Evolutionary conservation across 129 eudicot genomes (phyloP).

Genomic region (Flaveria brownii): DNA sequence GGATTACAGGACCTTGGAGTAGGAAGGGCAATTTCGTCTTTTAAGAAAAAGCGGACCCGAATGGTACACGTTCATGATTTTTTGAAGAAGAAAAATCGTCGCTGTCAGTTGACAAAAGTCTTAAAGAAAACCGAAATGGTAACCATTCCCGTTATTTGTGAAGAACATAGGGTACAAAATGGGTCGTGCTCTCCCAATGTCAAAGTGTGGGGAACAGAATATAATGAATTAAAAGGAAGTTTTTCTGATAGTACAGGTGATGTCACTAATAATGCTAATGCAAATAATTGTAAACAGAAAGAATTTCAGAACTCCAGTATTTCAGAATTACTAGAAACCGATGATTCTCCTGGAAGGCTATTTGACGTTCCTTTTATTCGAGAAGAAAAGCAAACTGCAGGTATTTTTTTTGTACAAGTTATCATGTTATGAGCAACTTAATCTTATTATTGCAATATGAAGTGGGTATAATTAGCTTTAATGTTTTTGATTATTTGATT

Average conservation of each 20-base stretch:
- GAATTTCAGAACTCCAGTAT: conserved; percentile 51
- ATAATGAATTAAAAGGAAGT: conserved; percentile 52
- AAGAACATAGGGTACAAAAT: conserved; percentile 35
- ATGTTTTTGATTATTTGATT: neutral
- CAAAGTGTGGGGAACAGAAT: conserved; percentile 50
- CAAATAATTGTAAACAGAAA: conserved; percentile 40
- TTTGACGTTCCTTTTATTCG: conserved; percentile 67
- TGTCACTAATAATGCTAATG: conserved; percentile 29
- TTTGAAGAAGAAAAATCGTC: conserved; percentile 55
- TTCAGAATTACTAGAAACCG: conserved; percentile 37
- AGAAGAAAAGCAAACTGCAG: conserved; percentile 52
- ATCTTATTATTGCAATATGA: neutral
- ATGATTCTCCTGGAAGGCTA: conserved; percentile 44
- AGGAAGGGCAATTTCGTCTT: conserved; percentile 38
- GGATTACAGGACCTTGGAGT: conserved; percentile 78
- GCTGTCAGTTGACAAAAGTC: conserved; percentile 61
- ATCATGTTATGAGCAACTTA: conserved; percentile 8
- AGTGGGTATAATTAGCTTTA: neutral
- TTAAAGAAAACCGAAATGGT: conserved; percentile 63
- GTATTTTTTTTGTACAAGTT: conserved; percentile 20
- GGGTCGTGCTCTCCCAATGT: conserved; percentile 43
- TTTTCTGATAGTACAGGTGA: conserved; percentile 56
- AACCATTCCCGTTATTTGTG: conserved; percentile 58
- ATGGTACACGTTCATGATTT: conserved; percentile 62
- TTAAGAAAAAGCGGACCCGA: conserved; percentile 60